A percentile compares a stretch with the other conserved stretches of the same genome.
These are phyloP conservation scores for Saccharomyces hybrid DNA, from an alignment of 1,139 yeast genomes.

Conservation along the genomic window DNA sequence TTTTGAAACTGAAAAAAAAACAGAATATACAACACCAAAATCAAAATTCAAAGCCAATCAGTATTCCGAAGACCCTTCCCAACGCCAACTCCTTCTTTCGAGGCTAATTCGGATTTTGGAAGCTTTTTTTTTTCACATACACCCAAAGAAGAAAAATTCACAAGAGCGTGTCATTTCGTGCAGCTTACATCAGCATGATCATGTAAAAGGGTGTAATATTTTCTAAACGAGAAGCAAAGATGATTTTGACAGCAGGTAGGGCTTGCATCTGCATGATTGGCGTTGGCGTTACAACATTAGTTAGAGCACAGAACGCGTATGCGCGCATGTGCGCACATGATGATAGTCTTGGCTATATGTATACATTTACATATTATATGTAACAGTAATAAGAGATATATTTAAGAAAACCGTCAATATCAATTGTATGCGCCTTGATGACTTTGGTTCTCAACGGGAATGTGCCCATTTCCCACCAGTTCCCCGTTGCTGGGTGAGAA, in stretches of 20 bases:
- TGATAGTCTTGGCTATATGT: not conserved
- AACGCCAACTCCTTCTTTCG: not conserved
- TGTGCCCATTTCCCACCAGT: constrained; percentile 23
- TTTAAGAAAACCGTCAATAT: not conserved
- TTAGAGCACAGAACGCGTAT: not conserved
- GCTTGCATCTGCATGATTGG: not conserved
- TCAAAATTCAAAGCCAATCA: not conserved
- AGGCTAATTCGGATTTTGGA: not conserved
- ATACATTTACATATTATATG: not conserved
- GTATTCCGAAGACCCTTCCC: not conserved
- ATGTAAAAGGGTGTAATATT: not conserved
- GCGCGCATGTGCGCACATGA: not conserved
- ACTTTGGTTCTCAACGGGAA: constrained; percentile 8
- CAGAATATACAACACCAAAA: not conserved
- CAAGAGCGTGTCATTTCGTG: not conserved
- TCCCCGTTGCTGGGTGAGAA: constrained; percentile 20
- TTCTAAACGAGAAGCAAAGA: not conserved
- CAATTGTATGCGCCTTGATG: not conserved
- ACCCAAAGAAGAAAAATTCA: not conserved
- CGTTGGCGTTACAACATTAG: not conserved
- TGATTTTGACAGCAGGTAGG: not conserved
- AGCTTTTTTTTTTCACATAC: not conserved
- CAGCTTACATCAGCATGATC: constrained; percentile 1
- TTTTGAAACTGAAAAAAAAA: not conserved
- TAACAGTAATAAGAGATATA: not conserved